Evolutionary conservation across 192 early-diverging fungal genomes (phyloP).

Genomic region (Podila epicladia): DNA sequence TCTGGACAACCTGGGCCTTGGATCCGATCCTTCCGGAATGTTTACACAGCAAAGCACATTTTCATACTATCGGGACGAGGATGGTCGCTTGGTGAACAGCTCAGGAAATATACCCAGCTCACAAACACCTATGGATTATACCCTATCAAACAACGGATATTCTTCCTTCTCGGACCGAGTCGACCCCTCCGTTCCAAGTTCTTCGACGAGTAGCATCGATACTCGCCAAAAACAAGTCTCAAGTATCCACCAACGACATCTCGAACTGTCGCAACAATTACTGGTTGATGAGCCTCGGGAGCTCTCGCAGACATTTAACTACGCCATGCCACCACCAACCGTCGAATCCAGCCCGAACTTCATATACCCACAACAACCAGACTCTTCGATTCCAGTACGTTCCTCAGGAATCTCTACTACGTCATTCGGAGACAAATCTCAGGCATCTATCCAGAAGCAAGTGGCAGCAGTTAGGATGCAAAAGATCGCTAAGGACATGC

Average conservation of each 20-base stretch:
- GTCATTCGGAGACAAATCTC: background rate
- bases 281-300: background rate
- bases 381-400: background rate
- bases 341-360: background rate
- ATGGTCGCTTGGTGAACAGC: too few relatives aligned
- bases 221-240: background rate
- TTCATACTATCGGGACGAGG: too few relatives aligned
- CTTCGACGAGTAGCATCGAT: background rate
- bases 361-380: conserved; percentile 4
- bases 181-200: background rate
- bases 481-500: conserved; percentile 35
- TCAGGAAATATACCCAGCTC: too few relatives aligned
- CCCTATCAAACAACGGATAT: conserved; percentile 2
- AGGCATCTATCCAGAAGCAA: background rate
- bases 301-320: background rate
- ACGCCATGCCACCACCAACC: background rate
- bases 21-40: too few relatives aligned
- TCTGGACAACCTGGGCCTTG: too few relatives aligned
- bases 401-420: background rate
- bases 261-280: background rate
- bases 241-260: background rate
- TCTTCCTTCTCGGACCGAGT: background rate
- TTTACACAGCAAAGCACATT: too few relatives aligned
- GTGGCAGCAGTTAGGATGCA: conserved; percentile 16
- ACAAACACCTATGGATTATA: background rate